Evolutionary conservation across 2,329 filamentous ascomycete species (phyloP), one percentile per base, ranked within the genome.

Genomic region (Fusarium sp.): DNA sequence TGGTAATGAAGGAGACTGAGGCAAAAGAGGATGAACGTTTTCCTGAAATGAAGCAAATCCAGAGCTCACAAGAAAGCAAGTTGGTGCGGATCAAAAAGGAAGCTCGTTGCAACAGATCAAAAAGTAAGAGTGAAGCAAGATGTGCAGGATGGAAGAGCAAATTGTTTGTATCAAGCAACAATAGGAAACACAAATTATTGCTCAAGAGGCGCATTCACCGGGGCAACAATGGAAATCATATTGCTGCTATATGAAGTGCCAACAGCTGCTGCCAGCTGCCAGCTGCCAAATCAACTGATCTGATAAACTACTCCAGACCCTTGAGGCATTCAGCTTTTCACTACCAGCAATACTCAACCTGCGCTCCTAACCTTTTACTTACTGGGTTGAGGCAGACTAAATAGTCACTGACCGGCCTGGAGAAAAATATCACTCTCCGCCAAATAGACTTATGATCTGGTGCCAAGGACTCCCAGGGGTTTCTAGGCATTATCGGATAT

Each of bases 251-350:
- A 20, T 23, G 15, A 48, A 30, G 34, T 5, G 10, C 50, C 49
- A 52, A n/a, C 63, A 57, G 58, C 20, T 48, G 42, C 23, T 42
- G 19, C 4, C 63, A 67, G 44, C 46, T 64, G 34, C 28, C 28
- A 32, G 15, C 24, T 10, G n/a, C n/a, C n/a, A n/a, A n/a, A n/a
- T n/a, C n/a, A n/a, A n/a, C 14, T 32, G 28, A 32, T 36, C 34
- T n/a, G 9, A 8, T 10, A 4, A 36, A 36, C n/a, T n/a, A 19
- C 17, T 36, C 17, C 17, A n/a, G 17, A n/a, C 34, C 17, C 17
- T 36, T n/a, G 3, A n/a, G 34, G 19, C n/a, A 1, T 36, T 19
- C 32, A 9, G 34, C 34, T 36, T n/a, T 6, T 10, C 34, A n/a
- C 32, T n/a, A 8, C 8, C 10, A 10, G 11, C 17, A 3, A 19